These are phyloP conservation scores for Fusarium foetens DNA, from an alignment of 2,329 filamentous ascomycete species.

Conservation along the genomic window DNA sequence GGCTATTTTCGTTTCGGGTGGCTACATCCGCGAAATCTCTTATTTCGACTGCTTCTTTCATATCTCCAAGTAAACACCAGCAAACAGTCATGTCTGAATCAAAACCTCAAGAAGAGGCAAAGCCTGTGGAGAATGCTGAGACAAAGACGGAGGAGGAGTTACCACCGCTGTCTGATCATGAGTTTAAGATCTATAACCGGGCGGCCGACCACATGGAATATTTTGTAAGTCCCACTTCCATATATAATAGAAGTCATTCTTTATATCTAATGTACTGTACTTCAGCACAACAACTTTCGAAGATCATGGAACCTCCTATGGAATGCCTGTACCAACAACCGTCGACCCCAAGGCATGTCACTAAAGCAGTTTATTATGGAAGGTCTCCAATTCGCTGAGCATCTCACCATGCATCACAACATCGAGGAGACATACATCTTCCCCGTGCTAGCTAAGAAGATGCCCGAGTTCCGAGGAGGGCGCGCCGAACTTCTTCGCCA, in stretches of 20 bases:
- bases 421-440: constrained; percentile 89
- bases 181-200: constrained; percentile 77
- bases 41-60: not conserved
- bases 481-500: constrained; percentile 73
- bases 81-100: constrained; percentile 33
- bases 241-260: not conserved
- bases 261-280: not conserved
- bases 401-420: constrained; percentile 79
- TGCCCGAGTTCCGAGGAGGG: constrained; percentile 76
- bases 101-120: constrained; percentile 9
- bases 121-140: constrained; percentile 9
- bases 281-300: constrained; percentile 80
- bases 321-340: constrained; percentile 67
- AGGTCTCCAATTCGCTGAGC: constrained; percentile 75
- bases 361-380: constrained; percentile 74
- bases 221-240: constrained; percentile 62
- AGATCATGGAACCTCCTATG: constrained; percentile 77
- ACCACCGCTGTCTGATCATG: constrained; percentile 71
- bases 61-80: not conserved
- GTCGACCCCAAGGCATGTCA: constrained; percentile 71
- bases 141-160: constrained; percentile 49
- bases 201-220: constrained; percentile 79
- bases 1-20: not conserved
- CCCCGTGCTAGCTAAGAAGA: constrained; percentile 77
- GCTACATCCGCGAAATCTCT: not conserved